phyloP scores from a whole-genome alignment of 2,329 filamentous ascomycete genomes.

The Madurella mycetomatis region DNA sequence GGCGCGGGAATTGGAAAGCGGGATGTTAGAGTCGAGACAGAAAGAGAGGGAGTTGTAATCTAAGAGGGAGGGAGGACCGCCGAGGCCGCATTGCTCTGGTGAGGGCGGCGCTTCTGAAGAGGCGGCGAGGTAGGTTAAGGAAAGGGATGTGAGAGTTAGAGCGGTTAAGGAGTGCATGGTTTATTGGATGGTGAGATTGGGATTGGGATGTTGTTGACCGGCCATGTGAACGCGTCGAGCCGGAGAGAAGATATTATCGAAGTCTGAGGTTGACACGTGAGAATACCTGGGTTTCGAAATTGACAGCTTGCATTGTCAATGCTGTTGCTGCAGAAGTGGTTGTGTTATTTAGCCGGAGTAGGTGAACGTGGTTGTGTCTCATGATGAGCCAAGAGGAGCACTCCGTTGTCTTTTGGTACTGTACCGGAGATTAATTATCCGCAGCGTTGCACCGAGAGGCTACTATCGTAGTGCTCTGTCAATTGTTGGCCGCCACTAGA shows the following conservation, averaged over 20 bases:
- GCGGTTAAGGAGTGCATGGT: not conserved
- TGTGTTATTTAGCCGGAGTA: not conserved
- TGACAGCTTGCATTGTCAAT: not conserved
- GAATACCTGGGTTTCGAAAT: not conserved
- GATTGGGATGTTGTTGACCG: not conserved
- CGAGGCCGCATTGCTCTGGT: not conserved
- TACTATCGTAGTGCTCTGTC: not conserved
- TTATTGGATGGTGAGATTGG: not conserved
- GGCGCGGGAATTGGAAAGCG: conserved; percentile 2
- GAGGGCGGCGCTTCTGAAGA: not conserved
- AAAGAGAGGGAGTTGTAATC: not conserved
- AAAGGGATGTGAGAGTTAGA: not conserved
- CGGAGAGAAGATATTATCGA: not conserved
- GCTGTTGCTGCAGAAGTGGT: not conserved
- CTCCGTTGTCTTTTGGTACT: not conserved
- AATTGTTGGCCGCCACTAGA: not conserved
- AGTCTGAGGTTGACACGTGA: not conserved
- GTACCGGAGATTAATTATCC: not conserved
- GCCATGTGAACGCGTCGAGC: not conserved
- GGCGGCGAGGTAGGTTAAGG: not conserved
- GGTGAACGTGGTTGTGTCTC: not conserved
- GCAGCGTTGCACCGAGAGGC: not conserved
- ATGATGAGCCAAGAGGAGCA: not conserved
- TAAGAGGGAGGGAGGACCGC: not conserved
- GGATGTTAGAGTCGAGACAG: conserved; percentile 1